Evolutionary conservation across 768 basidiomycete genomes (phyloP), one percentile per base, ranked within the genome.

Genomic region (Pholiota molesta): DNA sequence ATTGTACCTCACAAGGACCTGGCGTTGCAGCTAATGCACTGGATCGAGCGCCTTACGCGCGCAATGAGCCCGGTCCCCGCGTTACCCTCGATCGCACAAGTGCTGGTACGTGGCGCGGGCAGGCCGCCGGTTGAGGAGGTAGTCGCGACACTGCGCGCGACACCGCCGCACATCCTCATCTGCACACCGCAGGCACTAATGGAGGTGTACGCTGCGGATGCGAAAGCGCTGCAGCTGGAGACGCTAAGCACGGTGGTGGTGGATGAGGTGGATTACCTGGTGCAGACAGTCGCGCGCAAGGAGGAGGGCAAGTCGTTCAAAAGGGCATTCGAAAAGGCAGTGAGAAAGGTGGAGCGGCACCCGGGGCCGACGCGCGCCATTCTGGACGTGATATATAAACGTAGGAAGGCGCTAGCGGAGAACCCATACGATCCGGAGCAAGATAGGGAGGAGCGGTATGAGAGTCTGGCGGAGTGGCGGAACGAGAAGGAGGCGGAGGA

Each of bases 1-100:
- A 75, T 92, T 40, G 88, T 91, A 8, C 91, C 91, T 10, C 91
- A 92, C 71, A 79, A 84, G 44, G 90, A 91, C 69, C 77, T 92
- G 66, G 91, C 86, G 3, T 80, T 82, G 65, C 91, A 92, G 70
- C 79, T 87, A 55, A 71, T 80, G 52, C 79, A 86, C 55, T 92
- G 91, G 91, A 81, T 89, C 40, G 75, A 86, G 63, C 77, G 77
- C 53, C 78, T 90, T 65, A 74, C 78, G 9, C 65, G 70, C 11
- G 77, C 74, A 42, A 65, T 74, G 19, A 56, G 66, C 31, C 66
- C 69, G 2, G 68, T 76, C 54, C 74, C 72, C 33, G 66, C 75
- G 16, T 71, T 87, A 52, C 62, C 74, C 3, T 76, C 78, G 5
- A 74, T 88, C 35, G 85, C 78, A 2, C 88, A 91, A 65, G 82